Percentiles rank a stretch among this genome's conserved stretches.
These are phyloP conservation scores for Vitrella brassicaformis DNA, from an alignment of 73 alveolate genomes.

Conservation along the genomic window DNA sequence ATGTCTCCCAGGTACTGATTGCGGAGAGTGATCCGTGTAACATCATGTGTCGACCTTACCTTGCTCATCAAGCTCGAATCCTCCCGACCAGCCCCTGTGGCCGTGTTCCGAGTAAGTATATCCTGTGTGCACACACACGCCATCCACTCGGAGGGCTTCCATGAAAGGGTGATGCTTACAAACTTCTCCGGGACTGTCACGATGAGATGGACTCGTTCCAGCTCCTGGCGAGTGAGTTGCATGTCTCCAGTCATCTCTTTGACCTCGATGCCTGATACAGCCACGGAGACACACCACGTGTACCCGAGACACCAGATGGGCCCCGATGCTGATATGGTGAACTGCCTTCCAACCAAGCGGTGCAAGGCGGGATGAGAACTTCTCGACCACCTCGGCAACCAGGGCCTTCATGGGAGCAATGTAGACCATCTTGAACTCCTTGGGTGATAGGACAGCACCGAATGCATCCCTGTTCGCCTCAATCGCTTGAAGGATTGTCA, in stretches of 20 bases:
- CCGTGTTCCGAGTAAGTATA: conserved; percentile 33
- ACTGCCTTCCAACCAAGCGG: conserved; percentile 35
- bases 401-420: conserved; percentile 91
- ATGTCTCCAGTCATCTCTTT: conserved; percentile 73
- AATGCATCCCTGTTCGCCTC: conserved; percentile 49
- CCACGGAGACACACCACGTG: too few species aligned
- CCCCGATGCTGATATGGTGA: too few species aligned
- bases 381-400: conserved; percentile 79
- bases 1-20: background rate
- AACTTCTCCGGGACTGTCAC: conserved; percentile 99
- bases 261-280: conserved; percentile 50
- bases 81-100: conserved; percentile 19
- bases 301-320: too few species aligned
- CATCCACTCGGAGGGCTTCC: too few species aligned
- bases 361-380: conserved; percentile 60
- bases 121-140: background rate
- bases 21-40: too few species aligned
- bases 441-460: conserved; percentile 23
- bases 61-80: background rate
- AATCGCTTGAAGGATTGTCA: conserved; percentile 79
- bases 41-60: too few species aligned
- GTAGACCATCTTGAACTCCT: conserved; percentile 67
- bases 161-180: conserved; percentile 38
- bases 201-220: conserved; percentile 63
- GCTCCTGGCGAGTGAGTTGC: conserved; percentile 27